A percentile compares a stretch with the other conserved stretches of the same genome.
Conservation (phyloP, 78 protist genomes). For the Dictyostelium firmibasis region DNA sequence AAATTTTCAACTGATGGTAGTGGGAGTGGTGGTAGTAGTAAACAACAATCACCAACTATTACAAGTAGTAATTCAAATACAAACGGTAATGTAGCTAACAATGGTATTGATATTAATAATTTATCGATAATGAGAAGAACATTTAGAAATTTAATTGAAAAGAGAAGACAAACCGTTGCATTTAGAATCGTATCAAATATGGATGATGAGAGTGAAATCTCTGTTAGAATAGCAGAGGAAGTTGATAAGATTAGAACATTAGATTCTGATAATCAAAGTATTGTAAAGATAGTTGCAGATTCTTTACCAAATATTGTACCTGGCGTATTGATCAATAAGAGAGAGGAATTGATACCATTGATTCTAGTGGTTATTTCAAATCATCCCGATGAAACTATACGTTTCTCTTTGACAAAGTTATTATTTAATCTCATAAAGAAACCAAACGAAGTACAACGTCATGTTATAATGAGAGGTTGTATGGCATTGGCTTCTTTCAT, state of each 20-base stretch:
- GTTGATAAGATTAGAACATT: conserved; percentile 36
- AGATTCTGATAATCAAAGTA: conserved; percentile 36
- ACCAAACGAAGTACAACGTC: conserved; percentile 82
- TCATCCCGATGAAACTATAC: conserved; percentile 77
- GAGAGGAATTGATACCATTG: conserved; percentile 82
- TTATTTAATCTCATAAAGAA: conserved; percentile 78
- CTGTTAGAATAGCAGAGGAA: conserved; percentile 50
- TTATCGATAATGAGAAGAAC: conserved; percentile 59
- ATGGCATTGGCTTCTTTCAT: conserved; percentile 72
- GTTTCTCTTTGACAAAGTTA: conserved; percentile 63
- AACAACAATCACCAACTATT: not conserved
- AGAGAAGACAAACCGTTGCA: conserved; percentile 69
- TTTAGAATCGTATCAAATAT: conserved; percentile 39
- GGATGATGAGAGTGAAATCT: conserved; percentile 51
- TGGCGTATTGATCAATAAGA: conserved; percentile 60
- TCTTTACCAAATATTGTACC: conserved; percentile 78
- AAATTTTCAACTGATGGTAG: not conserved
- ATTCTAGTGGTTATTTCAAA: conserved; percentile 39
- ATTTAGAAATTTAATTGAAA: conserved; percentile 46
- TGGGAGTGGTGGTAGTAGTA: not conserved
- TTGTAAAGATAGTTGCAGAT: conserved; percentile 55
- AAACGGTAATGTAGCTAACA: not conserved
- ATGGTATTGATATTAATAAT: not conserved
- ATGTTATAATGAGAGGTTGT: conserved; percentile 77
- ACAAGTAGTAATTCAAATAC: not conserved